A percentile compares a stretch with the other conserved stretches of the same genome.
Evolutionary conservation across 2,329 filamentous ascomycete species (phyloP).

Genomic region (Aspergillus eucalypticola): DNA sequence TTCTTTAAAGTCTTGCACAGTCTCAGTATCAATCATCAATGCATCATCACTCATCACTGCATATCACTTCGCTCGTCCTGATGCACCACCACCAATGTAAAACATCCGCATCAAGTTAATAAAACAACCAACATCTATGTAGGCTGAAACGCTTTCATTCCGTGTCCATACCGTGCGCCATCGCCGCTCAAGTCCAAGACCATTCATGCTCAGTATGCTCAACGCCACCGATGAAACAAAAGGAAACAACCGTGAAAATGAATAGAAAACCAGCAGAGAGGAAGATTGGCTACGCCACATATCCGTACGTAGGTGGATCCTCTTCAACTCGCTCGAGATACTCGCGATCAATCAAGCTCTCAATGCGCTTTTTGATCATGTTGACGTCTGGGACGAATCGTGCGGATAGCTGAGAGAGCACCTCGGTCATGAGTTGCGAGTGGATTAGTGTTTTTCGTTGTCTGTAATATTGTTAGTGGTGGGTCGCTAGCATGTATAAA

Average conservation of each 20-base stretch:
- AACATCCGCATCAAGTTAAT: neutral
- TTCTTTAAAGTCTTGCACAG: too few relatives aligned
- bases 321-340: slow-evolving; percentile 50
- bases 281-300: slow-evolving; percentile 39
- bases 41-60: neutral
- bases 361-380: slow-evolving; percentile 56
- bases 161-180: slow-evolving; percentile 8
- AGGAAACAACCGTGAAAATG: neutral
- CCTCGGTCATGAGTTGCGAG: slow-evolving; percentile 52
- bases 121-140: slow-evolving; percentile 8
- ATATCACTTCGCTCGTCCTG: too few relatives aligned
- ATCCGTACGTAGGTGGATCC: slow-evolving; percentile 48
- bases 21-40: neutral
- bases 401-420: slow-evolving; percentile 49
- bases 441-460: slow-evolving; percentile 53
- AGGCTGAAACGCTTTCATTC: slow-evolving; percentile 4
- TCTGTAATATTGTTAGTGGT: slow-evolving; percentile 26
- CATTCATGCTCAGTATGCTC: neutral
- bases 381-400: slow-evolving; percentile 54
- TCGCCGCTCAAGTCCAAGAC: slow-evolving; percentile 29
- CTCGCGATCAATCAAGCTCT: slow-evolving; percentile 56
- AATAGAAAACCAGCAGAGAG: neutral
- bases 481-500: too few relatives aligned
- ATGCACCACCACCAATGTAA: neutral
- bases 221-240: neutral